Evolutionary conservation across 148 eudicot genomes (phyloP).

Genomic region (Bassia scoparia): DNA sequence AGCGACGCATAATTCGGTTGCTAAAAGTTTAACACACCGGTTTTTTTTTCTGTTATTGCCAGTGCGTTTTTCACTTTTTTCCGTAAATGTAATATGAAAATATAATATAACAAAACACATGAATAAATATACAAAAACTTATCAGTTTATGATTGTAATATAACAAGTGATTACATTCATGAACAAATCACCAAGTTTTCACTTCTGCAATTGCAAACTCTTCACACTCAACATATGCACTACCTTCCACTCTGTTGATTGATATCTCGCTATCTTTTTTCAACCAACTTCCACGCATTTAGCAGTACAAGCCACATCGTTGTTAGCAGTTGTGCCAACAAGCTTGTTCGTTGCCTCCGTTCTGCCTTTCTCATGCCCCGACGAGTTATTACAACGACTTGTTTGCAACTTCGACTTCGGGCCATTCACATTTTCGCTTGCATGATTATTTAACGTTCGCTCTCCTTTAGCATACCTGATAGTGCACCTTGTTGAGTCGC

Average conservation of each 20-base stretch:
- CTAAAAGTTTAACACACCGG: too few relatives aligned
- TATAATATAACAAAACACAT: too few relatives aligned
- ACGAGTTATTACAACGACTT: background rate
- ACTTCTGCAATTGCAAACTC: constrained; percentile 10
- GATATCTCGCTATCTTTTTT: background rate
- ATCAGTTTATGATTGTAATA: too few relatives aligned
- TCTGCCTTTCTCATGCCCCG: background rate
- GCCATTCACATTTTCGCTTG: constrained; percentile 9
- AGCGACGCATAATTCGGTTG: too few relatives aligned
- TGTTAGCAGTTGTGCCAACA: constrained; percentile 20
- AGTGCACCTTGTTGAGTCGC: constrained; percentile 36
- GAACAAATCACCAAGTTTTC: too few relatives aligned
- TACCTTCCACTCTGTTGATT: constrained; percentile 2
- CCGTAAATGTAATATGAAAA: too few relatives aligned
- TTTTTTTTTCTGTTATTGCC: too few relatives aligned
- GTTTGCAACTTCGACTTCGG: background rate
- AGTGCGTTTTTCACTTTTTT: too few relatives aligned
- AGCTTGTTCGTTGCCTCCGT: constrained; percentile 7
- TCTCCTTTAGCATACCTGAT: constrained; percentile 26
- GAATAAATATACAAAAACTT: too few relatives aligned
- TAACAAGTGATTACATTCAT: too few relatives aligned
- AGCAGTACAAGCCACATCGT: background rate
- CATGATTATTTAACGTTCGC: background rate
- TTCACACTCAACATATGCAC: constrained; percentile 10
- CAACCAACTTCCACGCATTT: background rate